phyloP scores from a whole-genome alignment of 257 asterid species.

The Ballota nigra region DNA sequence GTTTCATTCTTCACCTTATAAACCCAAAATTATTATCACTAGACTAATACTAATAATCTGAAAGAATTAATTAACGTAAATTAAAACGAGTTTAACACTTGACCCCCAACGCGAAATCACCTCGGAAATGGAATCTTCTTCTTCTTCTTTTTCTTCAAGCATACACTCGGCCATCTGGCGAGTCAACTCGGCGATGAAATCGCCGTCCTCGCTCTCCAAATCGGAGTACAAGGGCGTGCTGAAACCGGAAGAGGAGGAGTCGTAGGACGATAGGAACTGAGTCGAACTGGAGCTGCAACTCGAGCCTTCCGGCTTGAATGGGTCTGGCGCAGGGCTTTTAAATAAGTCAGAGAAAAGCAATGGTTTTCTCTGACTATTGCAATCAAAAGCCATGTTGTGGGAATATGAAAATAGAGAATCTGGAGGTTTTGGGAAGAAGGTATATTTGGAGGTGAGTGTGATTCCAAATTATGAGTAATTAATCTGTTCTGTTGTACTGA shows the following conservation, averaged over 20 bases:
- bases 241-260: slow-evolving; percentile 57
- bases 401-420: background rate
- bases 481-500: background rate
- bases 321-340: slow-evolving; percentile 11
- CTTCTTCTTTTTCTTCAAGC: slow-evolving; percentile 69
- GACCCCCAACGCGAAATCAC: background rate
- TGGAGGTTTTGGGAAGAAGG: background rate
- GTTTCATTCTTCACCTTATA: slow-evolving; percentile 47
- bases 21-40: slow-evolving; percentile 25
- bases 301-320: background rate
- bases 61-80: background rate
- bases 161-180: slow-evolving; percentile 85
- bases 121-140: slow-evolving; percentile 25
- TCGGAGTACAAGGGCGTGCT: slow-evolving; percentile 72
- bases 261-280: slow-evolving; percentile 29
- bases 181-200: slow-evolving; percentile 64
- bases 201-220: slow-evolving; percentile 59
- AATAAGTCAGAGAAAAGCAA: slow-evolving; percentile 44
- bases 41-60: too few relatives aligned
- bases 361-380: slow-evolving; percentile 27
- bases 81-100: background rate
- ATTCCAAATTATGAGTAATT: background rate
- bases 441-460: background rate
- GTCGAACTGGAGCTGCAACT: slow-evolving; percentile 31
- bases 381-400: slow-evolving; percentile 37